Evolutionary conservation across 148 eudicot species (phyloP), one percentile per base, ranked within the genome.

Genomic region (Vaccinium myrtillus): DNA sequence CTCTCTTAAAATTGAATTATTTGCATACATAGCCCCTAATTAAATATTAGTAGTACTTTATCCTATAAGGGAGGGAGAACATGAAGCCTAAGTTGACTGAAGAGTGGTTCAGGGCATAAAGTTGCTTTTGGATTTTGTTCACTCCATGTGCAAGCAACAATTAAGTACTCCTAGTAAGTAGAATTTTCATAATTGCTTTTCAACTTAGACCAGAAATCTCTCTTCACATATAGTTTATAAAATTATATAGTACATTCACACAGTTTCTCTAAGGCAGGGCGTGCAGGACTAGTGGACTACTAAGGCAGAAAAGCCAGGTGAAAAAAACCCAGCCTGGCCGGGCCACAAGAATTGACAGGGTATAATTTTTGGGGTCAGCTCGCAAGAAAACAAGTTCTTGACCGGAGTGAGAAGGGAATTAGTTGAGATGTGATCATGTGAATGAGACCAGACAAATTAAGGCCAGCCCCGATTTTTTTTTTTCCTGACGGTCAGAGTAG

Each of bases 51-150:
- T 12, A 12, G 13, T 12, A 10, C 1, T 23, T 13, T 27, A 30
- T 69, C 74, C 74, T 69, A 69, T 30, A 30, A 69, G 74, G 39
- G 78, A 75, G 80, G 36, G 51, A 21, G 79, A 76, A 76, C 55
- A 76, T 76, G 79, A 76, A 49, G 55, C 36, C 30, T 77, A 51
- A 77, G 80, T 77, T 77, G 80, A 77, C 80, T 77, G 80, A 50
- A n/a, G 39, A n/a, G 39, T 51, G 46, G 63, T 79, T 79, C 67
- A 54, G 27, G 9, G 46, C 15, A 55, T 15, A 55, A 79, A 79
- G 81, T 79, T 12, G 81, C 81, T 79, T 79, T 79, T 79, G 81
- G 81, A 79, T 79, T 79, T 55, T 79, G 67, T 55, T 79, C 81
- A 15, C 48, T 79, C 81, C 67, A 54, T 55, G 67, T 54, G 74